Percentiles rank a stretch among this genome's conserved stretches.
phyloP scores from a whole-genome alignment of 2,329 filamentous ascomycete genomes.

The Trichoderma hamatum region DNA sequence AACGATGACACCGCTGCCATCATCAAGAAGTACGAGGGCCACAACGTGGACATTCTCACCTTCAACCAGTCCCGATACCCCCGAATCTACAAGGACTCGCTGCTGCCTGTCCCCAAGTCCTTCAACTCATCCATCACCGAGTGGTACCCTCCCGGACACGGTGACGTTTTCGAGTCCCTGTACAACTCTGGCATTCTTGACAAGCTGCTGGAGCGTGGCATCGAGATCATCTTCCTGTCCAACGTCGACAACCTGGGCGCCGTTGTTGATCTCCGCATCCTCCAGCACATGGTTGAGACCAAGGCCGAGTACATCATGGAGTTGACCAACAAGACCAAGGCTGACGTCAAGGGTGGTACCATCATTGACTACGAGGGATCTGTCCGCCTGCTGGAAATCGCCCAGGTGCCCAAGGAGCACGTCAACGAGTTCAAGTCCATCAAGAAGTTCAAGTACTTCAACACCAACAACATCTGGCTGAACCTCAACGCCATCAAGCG shows the following conservation, averaged over 20 bases:
- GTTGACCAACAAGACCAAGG: slow-evolving; percentile 99
- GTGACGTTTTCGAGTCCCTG: slow-evolving; percentile 98
- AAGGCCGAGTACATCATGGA: slow-evolving; percentile 99
- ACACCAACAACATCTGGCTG: slow-evolving; percentile 99
- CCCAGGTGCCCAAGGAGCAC: slow-evolving; percentile 99
- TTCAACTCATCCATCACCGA: slow-evolving; percentile 86
- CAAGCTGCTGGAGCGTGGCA: slow-evolving; percentile 90
- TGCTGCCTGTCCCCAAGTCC: slow-evolving; percentile 91
- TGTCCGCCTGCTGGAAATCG: slow-evolving; percentile 95
- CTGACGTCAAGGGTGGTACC: slow-evolving; percentile 99
- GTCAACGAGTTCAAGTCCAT: slow-evolving; percentile 99
- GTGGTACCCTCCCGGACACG: slow-evolving; percentile 99
- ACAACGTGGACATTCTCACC: slow-evolving; percentile 99
- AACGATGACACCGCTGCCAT: slow-evolving; percentile 97
- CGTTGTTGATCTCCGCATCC: slow-evolving; percentile 94
- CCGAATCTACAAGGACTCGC: slow-evolving; percentile 96
- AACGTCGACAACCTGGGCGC: slow-evolving; percentile 99
- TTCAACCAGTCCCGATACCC: slow-evolving; percentile 99
- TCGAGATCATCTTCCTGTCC: slow-evolving; percentile 98
- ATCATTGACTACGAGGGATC: slow-evolving; percentile 99
- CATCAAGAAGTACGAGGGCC: slow-evolving; percentile 99
- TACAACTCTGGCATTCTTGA: slow-evolving; percentile 99
- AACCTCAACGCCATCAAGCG: slow-evolving; percentile 97
- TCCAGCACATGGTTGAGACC: slow-evolving; percentile 99
- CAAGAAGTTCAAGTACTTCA: slow-evolving; percentile 99